These are phyloP conservation scores for Saitozyma podzolica DNA, from an alignment of 768 basidiomycete species.

Conservation along the genomic window DNA sequence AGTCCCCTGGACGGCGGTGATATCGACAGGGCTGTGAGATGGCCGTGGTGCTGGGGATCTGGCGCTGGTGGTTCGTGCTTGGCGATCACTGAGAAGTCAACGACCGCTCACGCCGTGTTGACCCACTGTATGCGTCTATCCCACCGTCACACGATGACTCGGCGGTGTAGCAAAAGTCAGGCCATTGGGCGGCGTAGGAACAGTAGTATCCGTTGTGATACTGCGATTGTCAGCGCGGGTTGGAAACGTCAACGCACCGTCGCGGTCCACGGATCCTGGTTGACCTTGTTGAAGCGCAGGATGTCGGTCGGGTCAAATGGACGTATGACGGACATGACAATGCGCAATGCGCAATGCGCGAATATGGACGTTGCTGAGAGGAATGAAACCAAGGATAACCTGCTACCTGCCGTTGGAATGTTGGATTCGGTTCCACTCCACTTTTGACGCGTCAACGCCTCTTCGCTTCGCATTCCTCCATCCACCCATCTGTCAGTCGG, in stretches of 20 bases:
- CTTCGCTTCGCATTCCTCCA: too few relatives aligned
- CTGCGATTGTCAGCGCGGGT: constrained; percentile 13
- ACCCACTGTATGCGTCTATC: constrained; percentile 86
- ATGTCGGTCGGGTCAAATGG: constrained; percentile 86
- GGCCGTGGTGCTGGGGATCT: constrained; percentile 60
- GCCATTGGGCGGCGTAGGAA: constrained; percentile 34
- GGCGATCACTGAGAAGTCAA: constrained; percentile 68
- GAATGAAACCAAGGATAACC: too few relatives aligned
- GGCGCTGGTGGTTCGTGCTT: constrained; percentile 63
- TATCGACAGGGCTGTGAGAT: constrained; percentile 92
- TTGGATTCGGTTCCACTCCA: too few relatives aligned
- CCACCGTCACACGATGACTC: constrained; percentile 71
- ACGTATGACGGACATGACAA: constrained; percentile 76
- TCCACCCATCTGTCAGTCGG: too few relatives aligned
- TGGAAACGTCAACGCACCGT: constrained; percentile 62
- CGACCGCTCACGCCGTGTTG: not conserved
- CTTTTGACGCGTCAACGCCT: too few relatives aligned
- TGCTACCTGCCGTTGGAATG: too few relatives aligned
- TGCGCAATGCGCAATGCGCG: not conserved
- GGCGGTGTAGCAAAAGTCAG: constrained; percentile 57
- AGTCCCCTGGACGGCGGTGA: constrained; percentile 90
- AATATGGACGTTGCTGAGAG: too few relatives aligned
- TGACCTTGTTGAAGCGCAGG: constrained; percentile 91
- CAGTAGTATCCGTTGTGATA: constrained; percentile 41
- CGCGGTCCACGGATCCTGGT: constrained; percentile 95